Conservation (phyloP, 495 filamentous ascomycete genomes). For the Penicillium bovifimosum region DNA sequence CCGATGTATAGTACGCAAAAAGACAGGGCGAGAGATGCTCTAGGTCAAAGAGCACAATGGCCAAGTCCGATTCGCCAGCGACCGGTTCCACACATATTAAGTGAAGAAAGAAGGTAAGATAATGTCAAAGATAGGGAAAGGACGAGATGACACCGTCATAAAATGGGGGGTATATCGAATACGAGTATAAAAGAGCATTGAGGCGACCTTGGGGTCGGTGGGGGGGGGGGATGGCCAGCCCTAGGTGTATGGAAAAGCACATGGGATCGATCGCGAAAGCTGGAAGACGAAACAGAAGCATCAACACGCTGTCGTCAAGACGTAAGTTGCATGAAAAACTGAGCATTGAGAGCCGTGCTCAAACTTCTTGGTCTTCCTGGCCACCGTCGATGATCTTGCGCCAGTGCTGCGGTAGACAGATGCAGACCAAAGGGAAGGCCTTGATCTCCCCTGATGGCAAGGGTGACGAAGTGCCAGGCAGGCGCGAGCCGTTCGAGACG, state of each 20-base stretch:
- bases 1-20: conserved; percentile 20
- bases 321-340: conserved; percentile 35
- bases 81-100: conserved; percentile 18
- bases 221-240: conserved; percentile 17
- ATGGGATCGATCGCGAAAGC: conserved; percentile 15
- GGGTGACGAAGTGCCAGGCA: conserved; percentile 52
- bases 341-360: conserved; percentile 20
- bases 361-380: conserved; percentile 35
- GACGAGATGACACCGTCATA: conserved; percentile 22
- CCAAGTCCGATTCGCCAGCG: conserved; percentile 23
- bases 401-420: conserved; percentile 97
- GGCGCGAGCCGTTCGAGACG: conserved; percentile 75
- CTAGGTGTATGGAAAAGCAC: conserved; percentile 12
- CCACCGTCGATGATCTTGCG: conserved; percentile 87
- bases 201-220: neutral
- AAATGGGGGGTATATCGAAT: conserved; percentile 36
- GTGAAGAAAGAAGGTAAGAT: conserved; percentile 11
- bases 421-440: conserved; percentile 95
- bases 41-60: conserved; percentile 4
- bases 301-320: conserved; percentile 40
- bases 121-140: conserved; percentile 18
- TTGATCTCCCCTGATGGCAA: conserved; percentile 81
- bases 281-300: conserved; percentile 21
- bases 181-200: conserved; percentile 19
- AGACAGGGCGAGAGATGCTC: conserved; percentile 17